phyloP scores from a whole-genome alignment of 805 yeast species.

The Teunomyces lycoperdinae region DNA sequence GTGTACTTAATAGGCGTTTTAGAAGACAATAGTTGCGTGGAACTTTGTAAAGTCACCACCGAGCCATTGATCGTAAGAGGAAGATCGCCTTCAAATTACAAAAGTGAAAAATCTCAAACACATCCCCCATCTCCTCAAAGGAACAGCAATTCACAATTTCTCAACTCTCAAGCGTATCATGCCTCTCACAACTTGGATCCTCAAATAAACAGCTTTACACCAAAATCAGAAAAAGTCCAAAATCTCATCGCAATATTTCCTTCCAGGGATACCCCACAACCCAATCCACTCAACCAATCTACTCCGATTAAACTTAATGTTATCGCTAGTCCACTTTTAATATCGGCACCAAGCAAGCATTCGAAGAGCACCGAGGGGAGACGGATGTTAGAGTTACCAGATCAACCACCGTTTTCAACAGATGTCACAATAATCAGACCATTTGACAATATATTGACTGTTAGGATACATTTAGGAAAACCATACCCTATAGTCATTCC shows the following conservation, averaged over 20 bases:
- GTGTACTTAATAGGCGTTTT: slow-evolving; percentile 15
- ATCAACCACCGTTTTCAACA: too few relatives aligned
- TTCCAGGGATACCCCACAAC: background rate
- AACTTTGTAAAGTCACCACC: slow-evolving; percentile 36
- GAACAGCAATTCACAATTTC: background rate
- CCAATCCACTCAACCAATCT: background rate
- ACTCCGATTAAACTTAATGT: background rate
- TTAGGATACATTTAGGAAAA: background rate
- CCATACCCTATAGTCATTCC: background rate
- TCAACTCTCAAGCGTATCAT: background rate
- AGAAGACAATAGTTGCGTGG: slow-evolving; percentile 10
- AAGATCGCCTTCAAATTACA: slow-evolving; percentile 61
- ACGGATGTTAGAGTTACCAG: background rate
- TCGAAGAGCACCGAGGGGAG: background rate
- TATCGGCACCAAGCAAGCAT: background rate
- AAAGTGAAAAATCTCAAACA: background rate
- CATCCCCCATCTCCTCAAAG: background rate
- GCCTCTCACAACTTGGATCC: background rate
- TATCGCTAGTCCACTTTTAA: background rate
- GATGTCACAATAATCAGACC: background rate
- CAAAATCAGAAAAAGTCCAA: background rate
- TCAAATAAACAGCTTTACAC: background rate
- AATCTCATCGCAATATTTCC: background rate
- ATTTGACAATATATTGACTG: background rate
- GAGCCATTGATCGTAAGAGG: slow-evolving; percentile 64